Base-by-base conservation (phyloP, 2,329 filamentous ascomycete genomes). In the Colletotrichum lini region DNA sequence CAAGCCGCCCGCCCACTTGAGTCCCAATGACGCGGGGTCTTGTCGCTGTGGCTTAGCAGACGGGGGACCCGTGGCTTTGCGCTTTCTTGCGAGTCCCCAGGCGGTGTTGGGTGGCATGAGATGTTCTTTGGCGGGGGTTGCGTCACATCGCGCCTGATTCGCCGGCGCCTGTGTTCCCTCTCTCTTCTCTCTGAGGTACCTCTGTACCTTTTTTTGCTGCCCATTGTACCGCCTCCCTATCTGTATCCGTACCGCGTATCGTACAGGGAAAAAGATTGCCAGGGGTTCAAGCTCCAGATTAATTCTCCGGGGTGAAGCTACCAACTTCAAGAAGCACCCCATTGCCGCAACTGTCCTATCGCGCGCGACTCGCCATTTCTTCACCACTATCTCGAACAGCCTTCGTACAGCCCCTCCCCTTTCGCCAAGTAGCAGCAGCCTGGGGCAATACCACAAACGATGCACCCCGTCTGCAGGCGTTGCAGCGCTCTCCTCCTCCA, bases 21-120 rank as follows among this genome's bases (percentile, higher is more conserved):
- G 42, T 63, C 30, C 52, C 52, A 38, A 71, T 71, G 68, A 71
- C 68, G 68, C 65, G 68, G 64, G 68, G 68, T 57, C 53, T 38
- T n/a, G 26, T 61, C 44, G 58, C 50, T 71, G 68, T 71, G 68
- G 44, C 58, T 61, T 61, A 61, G 58, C 58, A 13, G 58, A 49
- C 30, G 30, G 42, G 42, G 26, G 45, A 49, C 44, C 13, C 35
- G 58, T 38, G 58, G 58, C 44, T 61, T 61, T 61, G 21, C 58
- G 56, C 23, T 26, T 30, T 21, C 56, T 54, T 35, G 50, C 50
- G 50, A 54, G 35, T 54, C 56, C 40, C 21, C 26, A 18, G 40
- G 56, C 23, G 56, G 40, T 58, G 67, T 63, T 64, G 62, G 65
- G 61, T 65, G 21, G 21, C 66, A 18, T 47, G n/a, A 35, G 13